These are phyloP conservation scores for Tylopilus plumbeoviolaceoides DNA, from an alignment of 768 basidiomycete species.

Conservation along the genomic window DNA sequence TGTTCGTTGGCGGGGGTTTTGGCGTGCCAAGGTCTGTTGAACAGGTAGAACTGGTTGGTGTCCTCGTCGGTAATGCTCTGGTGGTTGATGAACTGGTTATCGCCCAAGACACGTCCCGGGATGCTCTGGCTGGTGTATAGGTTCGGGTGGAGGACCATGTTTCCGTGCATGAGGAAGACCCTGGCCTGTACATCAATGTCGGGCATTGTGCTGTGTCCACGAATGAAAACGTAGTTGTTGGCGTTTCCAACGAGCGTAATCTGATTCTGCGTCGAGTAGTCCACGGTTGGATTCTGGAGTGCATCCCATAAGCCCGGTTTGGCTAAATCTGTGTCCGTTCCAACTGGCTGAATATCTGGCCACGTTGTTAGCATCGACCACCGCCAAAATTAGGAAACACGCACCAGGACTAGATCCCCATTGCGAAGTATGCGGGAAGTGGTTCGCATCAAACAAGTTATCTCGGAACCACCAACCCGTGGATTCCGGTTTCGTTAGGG, in stretches of 20 bases:
- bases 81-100: not conserved
- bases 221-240: constrained; percentile 9
- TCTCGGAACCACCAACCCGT: constrained; percentile 12
- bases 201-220: constrained; percentile 7
- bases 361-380: not conserved
- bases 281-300: not conserved
- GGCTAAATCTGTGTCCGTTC: not conserved
- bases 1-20: constrained; percentile 1
- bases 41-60: constrained; percentile 3
- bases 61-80: constrained; percentile 4
- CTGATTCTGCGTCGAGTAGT: not conserved
- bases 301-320: not conserved
- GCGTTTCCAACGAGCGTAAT: constrained; percentile 2
- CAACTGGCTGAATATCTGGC: constrained; percentile 8
- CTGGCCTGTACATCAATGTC: constrained; percentile 10
- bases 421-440: not conserved
- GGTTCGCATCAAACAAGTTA: not conserved
- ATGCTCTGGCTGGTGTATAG: not conserved
- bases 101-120: not conserved
- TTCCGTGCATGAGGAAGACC: not conserved
- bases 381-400: not conserved
- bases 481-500: constrained; percentile 7
- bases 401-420: constrained; percentile 1
- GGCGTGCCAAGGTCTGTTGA: constrained; percentile 2
- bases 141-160: not conserved